These are phyloP conservation scores for Athelia psychrophila DNA, from an alignment of 1,284 basidiomycete species.

Conservation along the genomic window DNA sequence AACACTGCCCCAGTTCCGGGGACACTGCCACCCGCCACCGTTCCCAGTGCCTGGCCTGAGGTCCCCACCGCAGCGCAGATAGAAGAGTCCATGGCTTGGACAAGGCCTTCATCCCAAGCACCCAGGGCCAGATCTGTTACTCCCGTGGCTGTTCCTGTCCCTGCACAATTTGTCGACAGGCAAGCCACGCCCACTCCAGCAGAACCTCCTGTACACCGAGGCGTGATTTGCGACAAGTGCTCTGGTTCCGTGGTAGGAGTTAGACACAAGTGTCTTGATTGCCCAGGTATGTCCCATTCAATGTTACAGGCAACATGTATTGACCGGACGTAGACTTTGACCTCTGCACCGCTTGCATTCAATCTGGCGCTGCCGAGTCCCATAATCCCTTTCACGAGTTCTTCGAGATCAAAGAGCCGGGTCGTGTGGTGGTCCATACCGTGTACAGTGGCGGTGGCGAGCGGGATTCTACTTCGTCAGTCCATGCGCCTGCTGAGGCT, in stretches of 20 bases:
- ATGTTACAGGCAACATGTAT: slow-evolving; percentile 1
- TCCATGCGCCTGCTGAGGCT: slow-evolving; percentile 1
- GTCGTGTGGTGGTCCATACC: slow-evolving; percentile 61
- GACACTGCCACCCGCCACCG: neutral
- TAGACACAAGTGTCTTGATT: slow-evolving; percentile 76
- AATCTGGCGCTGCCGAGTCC: slow-evolving; percentile 36
- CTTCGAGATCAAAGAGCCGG: slow-evolving; percentile 62
- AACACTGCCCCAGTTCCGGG: slow-evolving; percentile 11
- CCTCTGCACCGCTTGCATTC: slow-evolving; percentile 59
- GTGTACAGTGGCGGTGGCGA: slow-evolving; percentile 41
- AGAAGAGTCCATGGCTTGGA: neutral
- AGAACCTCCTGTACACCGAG: slow-evolving; percentile 25
- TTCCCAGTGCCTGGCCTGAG: neutral
- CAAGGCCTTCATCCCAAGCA: neutral
- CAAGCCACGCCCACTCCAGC: neutral
- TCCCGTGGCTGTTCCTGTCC: neutral
- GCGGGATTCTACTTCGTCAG: slow-evolving; percentile 10
- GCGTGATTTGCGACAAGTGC: slow-evolving; percentile 61
- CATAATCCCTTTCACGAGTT: slow-evolving; percentile 69
- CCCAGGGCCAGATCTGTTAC: neutral
- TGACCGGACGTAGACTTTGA: slow-evolving; percentile 54
- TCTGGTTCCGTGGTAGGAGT: slow-evolving; percentile 50
- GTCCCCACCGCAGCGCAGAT: neutral
- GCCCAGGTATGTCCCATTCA: slow-evolving; percentile 42
- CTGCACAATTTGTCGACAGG: neutral